Conservation (phyloP, 2,329 filamentous ascomycete genomes). For the Trichothecium roseum region DNA sequence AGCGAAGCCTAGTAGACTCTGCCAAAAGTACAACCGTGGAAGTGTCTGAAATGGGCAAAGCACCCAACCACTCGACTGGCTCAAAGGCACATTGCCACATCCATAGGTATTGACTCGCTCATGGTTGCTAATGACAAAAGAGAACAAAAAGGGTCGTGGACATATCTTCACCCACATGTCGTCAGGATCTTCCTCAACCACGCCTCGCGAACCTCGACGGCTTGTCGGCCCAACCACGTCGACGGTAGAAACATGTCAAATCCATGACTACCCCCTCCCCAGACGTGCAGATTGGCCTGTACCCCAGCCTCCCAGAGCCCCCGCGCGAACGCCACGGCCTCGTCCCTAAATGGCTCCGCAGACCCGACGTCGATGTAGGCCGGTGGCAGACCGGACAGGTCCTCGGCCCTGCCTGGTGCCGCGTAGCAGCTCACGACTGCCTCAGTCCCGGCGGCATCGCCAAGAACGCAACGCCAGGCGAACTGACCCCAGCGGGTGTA, state of each 20-base stretch:
- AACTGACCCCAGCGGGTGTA: constrained; percentile 27
- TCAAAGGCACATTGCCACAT: too few relatives aligned
- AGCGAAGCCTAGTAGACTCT: too few relatives aligned
- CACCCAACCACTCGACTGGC: too few relatives aligned
- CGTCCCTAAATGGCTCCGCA: constrained; percentile 31
- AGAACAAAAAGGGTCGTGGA: too few relatives aligned
- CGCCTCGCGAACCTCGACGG: constrained; percentile 6
- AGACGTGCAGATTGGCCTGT: constrained; percentile 31
- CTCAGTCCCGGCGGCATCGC: constrained; percentile 18
- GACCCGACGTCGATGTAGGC: constrained; percentile 32
- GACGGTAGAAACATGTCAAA: too few relatives aligned
- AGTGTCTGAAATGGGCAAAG: too few relatives aligned
- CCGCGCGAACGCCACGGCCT: constrained; percentile 26
- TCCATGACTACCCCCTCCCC: constrained; percentile 28
- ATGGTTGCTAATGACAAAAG: too few relatives aligned
- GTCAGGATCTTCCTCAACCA: constrained; percentile 10
- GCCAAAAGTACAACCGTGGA: too few relatives aligned
- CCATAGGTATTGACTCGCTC: too few relatives aligned
- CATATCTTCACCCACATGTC: too few relatives aligned
- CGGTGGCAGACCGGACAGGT: constrained; percentile 26
- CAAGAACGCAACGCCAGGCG: constrained; percentile 31
- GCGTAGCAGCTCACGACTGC: constrained; percentile 22
- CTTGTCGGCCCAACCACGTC: constrained; percentile 5
- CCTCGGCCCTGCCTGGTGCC: constrained; percentile 23
- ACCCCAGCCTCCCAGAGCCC: constrained; percentile 28